Evolutionary conservation across 768 basidiomycete species (phyloP).

Genomic region (Mycena belliarum): DNA sequence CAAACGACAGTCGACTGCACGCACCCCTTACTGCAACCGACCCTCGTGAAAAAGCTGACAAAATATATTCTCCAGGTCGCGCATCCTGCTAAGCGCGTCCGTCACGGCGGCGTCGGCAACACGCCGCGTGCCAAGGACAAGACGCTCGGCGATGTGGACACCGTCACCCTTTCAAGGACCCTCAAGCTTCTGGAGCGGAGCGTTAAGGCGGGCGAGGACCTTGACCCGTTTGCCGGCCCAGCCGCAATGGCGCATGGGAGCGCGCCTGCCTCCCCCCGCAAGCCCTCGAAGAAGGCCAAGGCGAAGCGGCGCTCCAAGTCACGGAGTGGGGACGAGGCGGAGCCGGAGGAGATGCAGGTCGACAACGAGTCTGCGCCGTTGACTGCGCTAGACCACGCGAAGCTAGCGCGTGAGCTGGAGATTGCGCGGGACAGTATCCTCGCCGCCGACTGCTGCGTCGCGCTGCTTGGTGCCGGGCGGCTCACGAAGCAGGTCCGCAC

Average conservation of each 20-base stretch:
- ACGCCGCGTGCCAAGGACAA: conserved; percentile 55
- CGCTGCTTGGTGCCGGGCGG: conserved; percentile 74
- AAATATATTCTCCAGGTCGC: conserved; percentile 66
- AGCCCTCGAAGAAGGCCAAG: conserved; percentile 37
- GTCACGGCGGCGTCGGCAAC: conserved; percentile 44
- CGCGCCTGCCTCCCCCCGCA: conserved; percentile 38
- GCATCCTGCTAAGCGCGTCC: conserved; percentile 65
- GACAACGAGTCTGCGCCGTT: conserved; percentile 26
- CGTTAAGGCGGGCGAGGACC: conserved; percentile 71
- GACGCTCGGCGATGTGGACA: conserved; percentile 66
- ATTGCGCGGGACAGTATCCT: conserved; percentile 70
- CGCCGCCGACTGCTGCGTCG: conserved; percentile 83
- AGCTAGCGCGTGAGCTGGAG: conserved; percentile 54
- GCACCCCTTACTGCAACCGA: conserved; percentile 60
- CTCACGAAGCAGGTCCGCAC: conserved; percentile 84
- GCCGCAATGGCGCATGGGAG: conserved; percentile 21
- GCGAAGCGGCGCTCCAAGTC: conserved; percentile 45
- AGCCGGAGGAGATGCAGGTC: conserved; percentile 31
- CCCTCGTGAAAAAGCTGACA: conserved; percentile 65
- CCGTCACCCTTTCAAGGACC: conserved; percentile 57
- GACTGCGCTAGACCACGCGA: conserved; percentile 51
- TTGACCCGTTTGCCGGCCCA: conserved; percentile 63
- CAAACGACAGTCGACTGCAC: conserved; percentile 53
- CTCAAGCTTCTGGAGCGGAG: conserved; percentile 80
- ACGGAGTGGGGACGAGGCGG: conserved; percentile 41